phyloP scores from a whole-genome alignment of 2,329 filamentous ascomycete species.

The Paecilomyces dactylethromorphus region DNA sequence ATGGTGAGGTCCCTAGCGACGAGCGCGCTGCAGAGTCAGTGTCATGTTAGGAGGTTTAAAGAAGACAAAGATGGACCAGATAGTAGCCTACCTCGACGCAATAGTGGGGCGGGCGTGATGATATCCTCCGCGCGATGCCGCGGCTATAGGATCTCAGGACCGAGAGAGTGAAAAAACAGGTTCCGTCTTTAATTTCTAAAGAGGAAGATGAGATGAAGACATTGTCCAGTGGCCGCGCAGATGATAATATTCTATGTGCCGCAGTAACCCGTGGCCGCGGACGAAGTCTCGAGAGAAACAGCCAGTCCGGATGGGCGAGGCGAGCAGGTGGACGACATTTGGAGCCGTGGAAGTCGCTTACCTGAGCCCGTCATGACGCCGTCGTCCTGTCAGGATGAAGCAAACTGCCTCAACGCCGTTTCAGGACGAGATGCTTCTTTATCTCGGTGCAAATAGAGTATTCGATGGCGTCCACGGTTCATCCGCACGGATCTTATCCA shows the following conservation, averaged over 20 bases:
- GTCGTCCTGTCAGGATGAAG: not conserved
- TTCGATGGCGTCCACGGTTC: not conserved
- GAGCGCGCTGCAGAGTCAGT: not conserved
- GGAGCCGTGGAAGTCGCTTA: not conserved
- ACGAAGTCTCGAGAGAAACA: not conserved
- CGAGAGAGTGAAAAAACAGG: not conserved
- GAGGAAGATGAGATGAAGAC: not conserved
- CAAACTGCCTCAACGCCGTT: not conserved
- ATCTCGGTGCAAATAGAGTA: not conserved
- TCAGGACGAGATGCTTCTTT: not conserved
- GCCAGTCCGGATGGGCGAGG: not conserved
- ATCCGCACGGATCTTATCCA: not conserved
- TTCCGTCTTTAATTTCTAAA: not conserved
- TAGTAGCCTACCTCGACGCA: not conserved
- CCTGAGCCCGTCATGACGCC: not conserved
- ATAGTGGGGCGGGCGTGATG: not conserved
- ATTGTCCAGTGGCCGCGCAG: not conserved
- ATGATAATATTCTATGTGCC: not conserved
- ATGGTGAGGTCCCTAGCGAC: constrained; percentile 1
- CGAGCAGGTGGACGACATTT: not conserved
- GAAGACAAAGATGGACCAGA: too few relatives aligned
- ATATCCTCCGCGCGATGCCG: not conserved
- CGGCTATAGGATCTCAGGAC: not conserved
- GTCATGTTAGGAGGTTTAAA: not conserved
- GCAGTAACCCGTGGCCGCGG: not conserved